Evolutionary conservation across 192 early-diverging fungal genomes (phyloP), one percentile per base, ranked within the genome.

Genomic region (Podila minutissima): DNA sequence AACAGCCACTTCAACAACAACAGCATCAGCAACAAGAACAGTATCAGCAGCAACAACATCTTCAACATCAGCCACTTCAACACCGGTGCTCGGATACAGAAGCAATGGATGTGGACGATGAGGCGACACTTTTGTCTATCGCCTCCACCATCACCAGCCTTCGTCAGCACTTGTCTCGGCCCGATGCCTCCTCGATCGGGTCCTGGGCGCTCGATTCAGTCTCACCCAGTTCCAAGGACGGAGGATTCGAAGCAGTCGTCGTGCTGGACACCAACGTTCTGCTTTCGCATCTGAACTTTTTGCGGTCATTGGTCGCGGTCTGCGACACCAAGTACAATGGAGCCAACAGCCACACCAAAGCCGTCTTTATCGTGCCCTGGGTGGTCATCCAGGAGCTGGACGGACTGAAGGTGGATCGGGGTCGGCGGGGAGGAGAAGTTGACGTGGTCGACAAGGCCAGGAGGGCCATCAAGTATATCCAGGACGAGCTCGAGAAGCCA

Each of bases 261-360:
- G 74, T 90, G 49, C 59, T 90, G 17, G 89, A 90, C 69, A 90
- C 89, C 51, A 90, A 90, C 24, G 83, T 88, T 49, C 62, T 90
- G 32, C 82, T 90, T 7, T 87, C 87, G 1, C 83, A 88, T 59
- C 84, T 88, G 41, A 83, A 83, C 31, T 86, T 84, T 69, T 6
- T 90, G 5, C 67, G 86, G 32, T 60, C 71, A 2, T 15, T 90
- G 9, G 72, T 87, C 28, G 50, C 58, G 5, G 24, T 51, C 17
- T 15, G 32, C 26, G 49, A 0, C 32, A 37, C 62, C 50, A 17
- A 33, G 20, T 29, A 53, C 29, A 59, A 28, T 5, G 71, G 51
- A n/a, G 50, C 69, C n/a, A 59, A 32, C 32, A 69, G 38, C 67
- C 37, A 13, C 15, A 38, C 20, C 60, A 70, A 50, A 5, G 5